Conservation (phyloP, 306 rosid genomes). For the Cucumis sativus region Cucumber_9930_V3 NC_026660.2:17096501-17097000, state of each 20-base stretch:
- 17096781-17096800: constrained; percentile 27
- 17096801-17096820: constrained; percentile 13
- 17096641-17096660: constrained; percentile 15
- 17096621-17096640: constrained; percentile 10
- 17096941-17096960: constrained; percentile 81
- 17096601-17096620: constrained; percentile 52
- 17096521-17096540: neutral
- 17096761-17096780: constrained; percentile 7
- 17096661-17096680: constrained; percentile 37
- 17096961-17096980: constrained; percentile 50
- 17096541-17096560: neutral
- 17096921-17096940: constrained; percentile 87
- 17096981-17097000: constrained; percentile 51
- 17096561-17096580: neutral
- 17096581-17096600: constrained; percentile 68
- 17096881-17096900: constrained; percentile 93
- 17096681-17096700: constrained; percentile 5
- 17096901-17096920: constrained; percentile 76
- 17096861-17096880: constrained; percentile 78
- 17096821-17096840: constrained; percentile 28
- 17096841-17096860: constrained; percentile 64
- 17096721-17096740: constrained; percentile 28
- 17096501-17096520: neutral
- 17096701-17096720: neutral
- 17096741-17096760: constrained; percentile 19